Evolutionary conservation across 306 rosid genomes (phyloP), one percentile per base, ranked within the genome.

Genomic region (Rosa rugosa): DNA sequence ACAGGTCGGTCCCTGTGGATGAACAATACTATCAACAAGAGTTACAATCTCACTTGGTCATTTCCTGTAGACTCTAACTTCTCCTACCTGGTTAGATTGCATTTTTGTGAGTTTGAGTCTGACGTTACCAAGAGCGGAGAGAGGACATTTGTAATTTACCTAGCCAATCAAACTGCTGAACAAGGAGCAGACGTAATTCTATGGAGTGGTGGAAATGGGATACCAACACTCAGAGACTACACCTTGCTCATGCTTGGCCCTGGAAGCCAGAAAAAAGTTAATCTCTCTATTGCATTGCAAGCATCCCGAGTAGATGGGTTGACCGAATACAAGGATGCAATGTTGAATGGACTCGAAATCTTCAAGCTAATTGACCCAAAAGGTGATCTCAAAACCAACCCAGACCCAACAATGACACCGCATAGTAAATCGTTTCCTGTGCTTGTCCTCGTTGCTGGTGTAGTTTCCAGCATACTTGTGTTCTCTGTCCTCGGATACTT

Each of bases 341-440:
- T 90, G 73, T 70, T 90, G 59, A 90, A 84, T 22, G 92, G 94
- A 0, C 51, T 86, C 0, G 94, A 90, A 63, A 84, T 90, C 0
- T 86, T 90, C 82, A 90, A 88, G 57, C 67, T 90, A 14, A 83
- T 72, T 4, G 44, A 4, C 0, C 1, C 0, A 12, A 0, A 31
- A 31, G 36, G 36, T 31, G 36, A 31, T 31, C 36, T 2, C 36
- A 31, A 2, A 31, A 31, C 36, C 36, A 31, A 31, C 3, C 36
- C 36, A 31, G 36, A 31, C 36, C 36, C 36, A 31, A 31, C 36
- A 31, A 31, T 31, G 36, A 31, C 36, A 2, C 36, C 36, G 36
- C 36, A 31, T 31, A 0, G 36, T 31, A 31, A 31, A 31, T 31
- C 36, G 36, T 31, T 31, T 31, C 36, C 36, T 31, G 36, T 31